These are phyloP conservation scores for Pythium graminicola DNA, from an alignment of 352 stramenopile genomes.

Conservation along the genomic window DNA sequence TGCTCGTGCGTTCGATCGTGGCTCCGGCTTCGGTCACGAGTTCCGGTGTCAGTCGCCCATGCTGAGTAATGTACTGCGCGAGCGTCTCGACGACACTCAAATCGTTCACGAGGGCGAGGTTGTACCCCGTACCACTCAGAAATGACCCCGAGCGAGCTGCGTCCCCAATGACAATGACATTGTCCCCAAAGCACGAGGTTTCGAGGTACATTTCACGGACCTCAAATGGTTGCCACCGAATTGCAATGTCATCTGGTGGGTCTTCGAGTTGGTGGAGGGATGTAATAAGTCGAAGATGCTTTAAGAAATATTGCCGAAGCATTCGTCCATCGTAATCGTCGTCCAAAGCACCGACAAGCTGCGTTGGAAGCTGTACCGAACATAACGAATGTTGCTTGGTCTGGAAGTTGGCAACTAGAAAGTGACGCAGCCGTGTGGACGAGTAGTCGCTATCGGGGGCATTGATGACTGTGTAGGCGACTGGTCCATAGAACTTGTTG, in stretches of 20 bases:
- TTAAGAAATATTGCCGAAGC: conserved; percentile 17
- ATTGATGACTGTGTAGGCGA: conserved; percentile 25
- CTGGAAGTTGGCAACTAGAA: conserved; percentile 21
- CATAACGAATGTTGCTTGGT: conserved; percentile 18
- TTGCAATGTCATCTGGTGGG: conserved; percentile 11
- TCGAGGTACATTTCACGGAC: conserved; percentile 23
- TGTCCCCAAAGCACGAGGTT: conserved; percentile 16
- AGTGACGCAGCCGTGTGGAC: conserved; percentile 15
- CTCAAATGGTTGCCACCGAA: conserved; percentile 23
- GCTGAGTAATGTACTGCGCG: background rate
- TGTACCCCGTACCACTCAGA: conserved; percentile 26
- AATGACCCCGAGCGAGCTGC: conserved; percentile 24
- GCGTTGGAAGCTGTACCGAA: conserved; percentile 19
- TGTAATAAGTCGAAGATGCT: conserved; percentile 14
- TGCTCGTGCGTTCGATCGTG: conserved; percentile 17
- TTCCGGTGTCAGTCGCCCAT: background rate
- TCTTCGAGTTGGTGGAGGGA: conserved; percentile 12
- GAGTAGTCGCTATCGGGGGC: conserved; percentile 18
- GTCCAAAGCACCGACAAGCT: conserved; percentile 24
- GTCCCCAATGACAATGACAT: conserved; percentile 23
- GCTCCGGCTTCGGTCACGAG: conserved; percentile 4
- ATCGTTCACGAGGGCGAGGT: conserved; percentile 23
- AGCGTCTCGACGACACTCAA: conserved; percentile 18
- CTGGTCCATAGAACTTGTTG: conserved; percentile 21
- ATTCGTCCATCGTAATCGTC: conserved; percentile 16